phyloP scores from a whole-genome alignment of 116 monocot genomes.

The Iris pallida region DNA sequence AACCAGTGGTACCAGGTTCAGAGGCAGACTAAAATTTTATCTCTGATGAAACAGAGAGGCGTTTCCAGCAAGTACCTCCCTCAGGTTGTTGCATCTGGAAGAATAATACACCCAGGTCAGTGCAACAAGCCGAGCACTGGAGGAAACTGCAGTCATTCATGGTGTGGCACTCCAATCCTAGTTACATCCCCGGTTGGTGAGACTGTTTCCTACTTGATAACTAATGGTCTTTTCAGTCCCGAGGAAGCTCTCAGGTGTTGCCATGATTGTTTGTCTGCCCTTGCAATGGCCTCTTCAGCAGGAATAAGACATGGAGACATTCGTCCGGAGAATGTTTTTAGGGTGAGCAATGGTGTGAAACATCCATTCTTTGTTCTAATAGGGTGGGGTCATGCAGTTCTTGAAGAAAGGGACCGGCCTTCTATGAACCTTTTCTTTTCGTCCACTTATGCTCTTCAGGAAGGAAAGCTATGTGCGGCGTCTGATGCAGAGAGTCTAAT shows the following conservation, averaged over 20 bases:
- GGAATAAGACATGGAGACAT: slow-evolving; percentile 90
- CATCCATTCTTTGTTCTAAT: slow-evolving; percentile 63
- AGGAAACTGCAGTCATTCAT: slow-evolving; percentile 66
- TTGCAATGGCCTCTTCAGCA: slow-evolving; percentile 53
- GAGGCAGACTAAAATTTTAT: slow-evolving; percentile 82
- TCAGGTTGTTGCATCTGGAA: slow-evolving; percentile 62
- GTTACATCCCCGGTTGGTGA: slow-evolving; percentile 74
- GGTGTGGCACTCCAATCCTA: slow-evolving; percentile 90
- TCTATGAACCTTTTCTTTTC: slow-evolving; percentile 81
- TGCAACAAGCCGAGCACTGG: slow-evolving; percentile 57
- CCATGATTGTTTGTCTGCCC: slow-evolving; percentile 84
- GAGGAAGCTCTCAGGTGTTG: slow-evolving; percentile 89
- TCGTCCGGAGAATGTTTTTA: slow-evolving; percentile 75
- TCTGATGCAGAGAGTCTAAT: slow-evolving; percentile 92
- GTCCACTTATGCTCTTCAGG: slow-evolving; percentile 79
- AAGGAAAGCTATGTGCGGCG: slow-evolving; percentile 82
- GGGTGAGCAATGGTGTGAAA: slow-evolving; percentile 29
- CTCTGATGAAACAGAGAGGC: slow-evolving; percentile 74
- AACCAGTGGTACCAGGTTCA: slow-evolving; percentile 97
- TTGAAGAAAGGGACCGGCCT: slow-evolving; percentile 87
- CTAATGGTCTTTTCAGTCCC: slow-evolving; percentile 55
- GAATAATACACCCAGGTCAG: slow-evolving; percentile 70
- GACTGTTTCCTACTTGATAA: slow-evolving; percentile 53
- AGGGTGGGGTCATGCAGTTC: slow-evolving; percentile 92
- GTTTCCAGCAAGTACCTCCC: slow-evolving; percentile 73